Base-by-base conservation (phyloP, 2,329 filamentous ascomycete genomes). In the Aspergillus sp. region DNA sequence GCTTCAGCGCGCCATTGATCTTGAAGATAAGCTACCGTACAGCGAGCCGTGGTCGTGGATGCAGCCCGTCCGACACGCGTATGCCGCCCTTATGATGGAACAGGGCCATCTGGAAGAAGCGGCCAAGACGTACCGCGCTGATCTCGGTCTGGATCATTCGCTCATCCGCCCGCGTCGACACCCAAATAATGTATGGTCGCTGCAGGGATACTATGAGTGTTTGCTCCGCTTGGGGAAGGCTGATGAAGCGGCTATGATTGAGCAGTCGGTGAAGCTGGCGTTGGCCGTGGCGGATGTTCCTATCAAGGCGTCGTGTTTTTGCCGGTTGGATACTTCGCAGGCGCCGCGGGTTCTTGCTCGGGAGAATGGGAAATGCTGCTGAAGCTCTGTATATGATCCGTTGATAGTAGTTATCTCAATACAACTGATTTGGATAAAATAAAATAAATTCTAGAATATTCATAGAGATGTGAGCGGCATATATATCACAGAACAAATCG, bases 11-110 rank as follows among this genome's bases (percentile, higher is more conserved):
- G 74, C 83, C 0, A 79, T 85, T 12, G 57, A 65, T 1, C 69
- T 77, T 1, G 82, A 86, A 49, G 83, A 86, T 50, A 64, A 59
- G 0, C 70, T 88, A 12, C 79, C 78, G 0, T 88, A 86, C 48
- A 81, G 83, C 39, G 85, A 89, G 58, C 85, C 85, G 0, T 87
- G 84, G 84, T 80, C 81, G 0, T 88, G 85, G 84, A 87, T 88
- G 84, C 82, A 85, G 56, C 85, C 85, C 0, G 77, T 78, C 0
- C 70, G 83, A 1, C 85, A 88, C 58, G 83, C 84, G 0, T 84
- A 83, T 43, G 84, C 80, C 1, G 85, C 84, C 0, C 67, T 88
- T 3, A 59, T 86, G 19, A 68, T 86, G 12, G 85, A 88, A 57
- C 83, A 85, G 54, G 80, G 76, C 0, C 67, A 68, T 11, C 62